Evolutionary conservation across 352 stramenopile species (phyloP).

Genomic region (Globisporangium recalcitrans): DNA sequence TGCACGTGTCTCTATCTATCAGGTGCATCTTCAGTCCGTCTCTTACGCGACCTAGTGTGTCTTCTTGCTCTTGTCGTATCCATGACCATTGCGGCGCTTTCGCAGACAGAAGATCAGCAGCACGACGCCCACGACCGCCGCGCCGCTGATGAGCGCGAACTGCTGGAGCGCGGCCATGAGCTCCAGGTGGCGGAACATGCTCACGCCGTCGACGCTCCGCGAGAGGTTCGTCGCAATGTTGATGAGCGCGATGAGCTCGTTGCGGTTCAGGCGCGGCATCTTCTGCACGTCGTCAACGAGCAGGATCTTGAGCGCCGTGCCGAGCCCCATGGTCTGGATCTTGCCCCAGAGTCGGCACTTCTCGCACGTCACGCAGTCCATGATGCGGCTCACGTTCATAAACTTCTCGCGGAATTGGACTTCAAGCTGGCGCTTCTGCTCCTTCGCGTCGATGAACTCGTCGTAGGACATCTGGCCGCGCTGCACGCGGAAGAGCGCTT

Average conservation of each 20-base stretch:
- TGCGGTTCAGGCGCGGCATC: slow-evolving; percentile 82
- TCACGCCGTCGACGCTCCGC: slow-evolving; percentile 72
- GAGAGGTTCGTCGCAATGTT: slow-evolving; percentile 91
- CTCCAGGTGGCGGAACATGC: slow-evolving; percentile 75
- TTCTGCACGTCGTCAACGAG: slow-evolving; percentile 85
- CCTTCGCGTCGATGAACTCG: slow-evolving; percentile 49
- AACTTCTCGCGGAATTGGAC: slow-evolving; percentile 90
- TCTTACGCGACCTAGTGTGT: slow-evolving; percentile 7
- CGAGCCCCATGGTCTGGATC: slow-evolving; percentile 95
- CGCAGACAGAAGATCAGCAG: slow-evolving; percentile 42
- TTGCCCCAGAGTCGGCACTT: slow-evolving; percentile 98
- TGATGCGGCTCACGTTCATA: slow-evolving; percentile 96
- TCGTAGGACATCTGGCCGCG: slow-evolving; percentile 46
- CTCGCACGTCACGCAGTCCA: slow-evolving; percentile 99
- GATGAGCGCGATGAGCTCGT: slow-evolving; percentile 97
- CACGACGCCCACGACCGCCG: slow-evolving; percentile 36
- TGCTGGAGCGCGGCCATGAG: slow-evolving; percentile 58
- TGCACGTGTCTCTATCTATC: slow-evolving; percentile 2
- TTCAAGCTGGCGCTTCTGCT: slow-evolving; percentile 59
- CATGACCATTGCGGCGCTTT: slow-evolving; percentile 20
- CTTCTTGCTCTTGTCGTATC: slow-evolving; percentile 16
- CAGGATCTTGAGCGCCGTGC: slow-evolving; percentile 96
- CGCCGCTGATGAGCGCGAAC: slow-evolving; percentile 43
- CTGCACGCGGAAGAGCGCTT: slow-evolving; percentile 78
- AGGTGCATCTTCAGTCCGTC: background rate